Evolutionary conservation across 75 land plant genomes (phyloP).

Genomic region (Cryptomeria japonica): DNA sequence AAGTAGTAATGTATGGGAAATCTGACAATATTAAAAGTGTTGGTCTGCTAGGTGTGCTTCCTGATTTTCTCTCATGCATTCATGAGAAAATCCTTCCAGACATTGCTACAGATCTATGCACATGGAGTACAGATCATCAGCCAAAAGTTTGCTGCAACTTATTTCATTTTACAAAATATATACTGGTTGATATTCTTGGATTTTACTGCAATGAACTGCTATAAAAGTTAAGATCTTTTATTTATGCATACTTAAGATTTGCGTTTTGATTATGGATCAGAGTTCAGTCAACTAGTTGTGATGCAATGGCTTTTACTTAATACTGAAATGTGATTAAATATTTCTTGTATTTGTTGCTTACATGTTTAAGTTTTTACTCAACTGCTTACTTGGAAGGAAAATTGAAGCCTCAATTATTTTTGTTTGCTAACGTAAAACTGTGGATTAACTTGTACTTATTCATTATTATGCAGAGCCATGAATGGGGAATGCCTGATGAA

Average conservation of each 20-base stretch:
- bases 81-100: not conserved
- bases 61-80: not conserved
- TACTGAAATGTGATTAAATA: not conserved
- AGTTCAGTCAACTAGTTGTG: not conserved
- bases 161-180: not conserved
- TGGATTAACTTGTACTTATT: not conserved
- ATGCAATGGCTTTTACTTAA: not conserved
- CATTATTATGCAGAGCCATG: constrained; percentile 39
- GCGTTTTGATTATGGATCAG: not conserved
- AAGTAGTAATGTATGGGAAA: not conserved
- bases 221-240: not conserved
- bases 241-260: not conserved
- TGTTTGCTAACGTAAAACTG: not conserved
- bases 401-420: not conserved
- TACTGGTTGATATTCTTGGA: not conserved
- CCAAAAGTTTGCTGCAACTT: not conserved
- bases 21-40: not conserved
- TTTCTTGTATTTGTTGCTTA: not conserved
- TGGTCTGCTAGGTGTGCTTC: not conserved
- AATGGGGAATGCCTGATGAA: constrained; percentile 24
- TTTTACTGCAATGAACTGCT: not conserved
- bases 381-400: not conserved
- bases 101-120: not conserved
- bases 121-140: not conserved
- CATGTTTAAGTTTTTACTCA: not conserved